Evolutionary conservation across 805 yeast genomes (phyloP).

Genomic region (Brettanomyces nanus): DNA sequence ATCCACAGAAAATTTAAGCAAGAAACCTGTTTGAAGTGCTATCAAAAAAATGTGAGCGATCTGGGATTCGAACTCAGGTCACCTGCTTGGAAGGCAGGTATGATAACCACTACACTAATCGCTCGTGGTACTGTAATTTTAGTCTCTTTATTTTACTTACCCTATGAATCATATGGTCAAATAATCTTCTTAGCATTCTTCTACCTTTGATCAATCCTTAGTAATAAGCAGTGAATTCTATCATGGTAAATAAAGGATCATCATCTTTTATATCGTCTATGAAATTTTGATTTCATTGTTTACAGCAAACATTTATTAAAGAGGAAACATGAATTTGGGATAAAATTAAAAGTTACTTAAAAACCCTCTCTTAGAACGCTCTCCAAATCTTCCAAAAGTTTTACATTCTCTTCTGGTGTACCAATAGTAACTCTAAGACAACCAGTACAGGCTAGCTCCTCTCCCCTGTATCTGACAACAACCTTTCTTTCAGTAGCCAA

Average conservation of each 20-base stretch:
- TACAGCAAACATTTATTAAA: not conserved
- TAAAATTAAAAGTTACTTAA: not conserved
- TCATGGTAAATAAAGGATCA: not conserved
- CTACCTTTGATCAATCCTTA: too few species aligned
- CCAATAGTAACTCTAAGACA: slow-evolving; percentile 85
- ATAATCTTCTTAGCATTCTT: not conserved
- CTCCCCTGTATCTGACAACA: slow-evolving; percentile 91
- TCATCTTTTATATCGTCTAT: not conserved
- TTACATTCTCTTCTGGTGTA: slow-evolving; percentile 65
- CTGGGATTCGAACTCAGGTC: slow-evolving; percentile 94
- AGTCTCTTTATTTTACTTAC: not conserved
- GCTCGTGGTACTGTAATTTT: slow-evolving; percentile 37
- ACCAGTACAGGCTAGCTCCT: slow-evolving; percentile 82
- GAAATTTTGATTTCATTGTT: too few species aligned
- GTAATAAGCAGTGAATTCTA: too few species aligned
- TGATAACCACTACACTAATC: slow-evolving; percentile 91
- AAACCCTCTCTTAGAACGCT: slow-evolving; percentile 11
- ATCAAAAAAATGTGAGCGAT: slow-evolving; percentile 50
- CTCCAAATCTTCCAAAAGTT: slow-evolving; percentile 33
- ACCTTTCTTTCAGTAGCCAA: slow-evolving; percentile 69
- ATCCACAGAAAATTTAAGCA: too few species aligned
- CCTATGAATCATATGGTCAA: not conserved
- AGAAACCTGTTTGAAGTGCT: too few species aligned
- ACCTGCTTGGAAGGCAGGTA: slow-evolving; percentile 90
- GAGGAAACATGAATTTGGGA: not conserved